Conservation (phyloP, 257 asterid genomes). For the Solanum lycopersicoides region DNA sequence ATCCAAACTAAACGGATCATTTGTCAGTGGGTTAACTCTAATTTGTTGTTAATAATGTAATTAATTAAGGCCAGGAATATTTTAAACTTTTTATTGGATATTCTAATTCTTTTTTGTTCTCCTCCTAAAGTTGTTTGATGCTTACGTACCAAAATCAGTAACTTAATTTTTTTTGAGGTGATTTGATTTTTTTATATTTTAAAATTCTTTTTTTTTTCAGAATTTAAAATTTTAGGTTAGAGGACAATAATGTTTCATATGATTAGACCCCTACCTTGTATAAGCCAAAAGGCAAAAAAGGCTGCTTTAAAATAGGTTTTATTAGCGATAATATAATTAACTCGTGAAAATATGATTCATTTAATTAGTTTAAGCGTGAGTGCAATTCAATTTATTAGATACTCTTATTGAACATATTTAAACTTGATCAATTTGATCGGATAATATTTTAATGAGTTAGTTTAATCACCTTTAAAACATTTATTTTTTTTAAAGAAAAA, state of each 20-base stretch:
- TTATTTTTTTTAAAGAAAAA: neutral
- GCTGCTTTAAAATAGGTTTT: neutral
- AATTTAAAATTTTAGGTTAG: neutral
- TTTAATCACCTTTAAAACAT: neutral
- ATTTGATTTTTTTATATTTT: too few species aligned
- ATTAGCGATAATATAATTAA: neutral
- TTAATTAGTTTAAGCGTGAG: neutral
- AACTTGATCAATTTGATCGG: neutral
- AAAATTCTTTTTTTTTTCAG: too few species aligned
- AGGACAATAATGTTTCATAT: neutral
- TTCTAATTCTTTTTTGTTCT: too few species aligned
- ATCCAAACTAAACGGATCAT: neutral
- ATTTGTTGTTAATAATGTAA: neutral
- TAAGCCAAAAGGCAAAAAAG: neutral
- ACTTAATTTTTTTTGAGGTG: too few species aligned
- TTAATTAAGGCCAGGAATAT: neutral
- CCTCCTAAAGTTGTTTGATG: too few species aligned
- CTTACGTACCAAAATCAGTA: too few species aligned
- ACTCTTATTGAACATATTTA: neutral
- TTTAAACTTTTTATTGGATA: neutral
- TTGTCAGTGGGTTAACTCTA: neutral
- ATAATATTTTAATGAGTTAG: neutral
- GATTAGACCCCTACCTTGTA: neutral
- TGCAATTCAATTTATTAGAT: neutral
- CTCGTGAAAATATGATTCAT: neutral